These are phyloP conservation scores for Puccinia coronata DNA, from an alignment of 1,284 basidiomycete genomes.

Conservation along the genomic window DNA sequence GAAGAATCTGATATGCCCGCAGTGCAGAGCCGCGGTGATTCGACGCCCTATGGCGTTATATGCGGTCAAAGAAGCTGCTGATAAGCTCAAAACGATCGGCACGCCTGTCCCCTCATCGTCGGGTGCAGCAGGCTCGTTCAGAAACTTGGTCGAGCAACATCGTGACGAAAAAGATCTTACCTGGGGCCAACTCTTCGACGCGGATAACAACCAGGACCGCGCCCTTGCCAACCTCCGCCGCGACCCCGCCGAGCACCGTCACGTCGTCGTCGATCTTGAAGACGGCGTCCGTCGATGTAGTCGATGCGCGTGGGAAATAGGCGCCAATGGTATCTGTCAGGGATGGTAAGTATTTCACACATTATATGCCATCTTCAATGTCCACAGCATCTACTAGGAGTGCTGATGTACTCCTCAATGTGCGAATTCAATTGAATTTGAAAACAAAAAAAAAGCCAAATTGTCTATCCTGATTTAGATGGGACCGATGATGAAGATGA, in stretches of 20 bases:
- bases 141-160: slow-evolving; percentile 32
- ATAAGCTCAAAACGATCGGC: slow-evolving; percentile 41
- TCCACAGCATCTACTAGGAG: neutral
- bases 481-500: slow-evolving; percentile 19
- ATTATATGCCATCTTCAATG: neutral
- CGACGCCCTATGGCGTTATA: slow-evolving; percentile 52
- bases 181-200: slow-evolving; percentile 33
- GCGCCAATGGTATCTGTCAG: slow-evolving; percentile 19
- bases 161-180: slow-evolving; percentile 44
- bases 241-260: slow-evolving; percentile 1
- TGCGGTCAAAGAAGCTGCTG: slow-evolving; percentile 50
- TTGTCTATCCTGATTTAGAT: slow-evolving; percentile 2
- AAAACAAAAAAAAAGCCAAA: neutral
- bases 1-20: slow-evolving; percentile 52
- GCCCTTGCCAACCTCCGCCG: neutral
- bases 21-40: slow-evolving; percentile 50
- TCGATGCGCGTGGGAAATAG: slow-evolving; percentile 45
- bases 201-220: neutral
- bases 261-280: slow-evolving; percentile 28
- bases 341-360: slow-evolving; percentile 47
- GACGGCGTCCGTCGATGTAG: slow-evolving; percentile 38
- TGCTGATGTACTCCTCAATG: neutral
- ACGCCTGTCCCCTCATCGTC: neutral
- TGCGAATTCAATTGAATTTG: too few relatives aligned
- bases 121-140: slow-evolving; percentile 1